Conservation (phyloP, 257 asterid species). For the Rubia yunnanensis region DNA sequence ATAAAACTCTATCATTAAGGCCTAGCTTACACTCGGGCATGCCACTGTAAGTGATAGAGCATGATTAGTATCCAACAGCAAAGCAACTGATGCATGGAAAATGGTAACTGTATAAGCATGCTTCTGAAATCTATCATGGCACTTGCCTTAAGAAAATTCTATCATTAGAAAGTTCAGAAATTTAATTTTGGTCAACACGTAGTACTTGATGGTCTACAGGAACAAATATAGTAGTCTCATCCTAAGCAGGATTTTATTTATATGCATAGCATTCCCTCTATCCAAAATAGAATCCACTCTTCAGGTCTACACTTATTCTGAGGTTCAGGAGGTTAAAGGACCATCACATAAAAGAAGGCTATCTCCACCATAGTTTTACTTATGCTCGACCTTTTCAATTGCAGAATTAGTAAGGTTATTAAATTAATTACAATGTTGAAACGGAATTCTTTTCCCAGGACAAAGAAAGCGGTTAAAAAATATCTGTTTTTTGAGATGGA, state of each 20-base stretch:
- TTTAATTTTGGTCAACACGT: background rate
- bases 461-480: background rate
- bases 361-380: background rate
- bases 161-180: background rate
- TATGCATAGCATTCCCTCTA: background rate
- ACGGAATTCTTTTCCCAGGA: background rate
- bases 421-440: background rate
- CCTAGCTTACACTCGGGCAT: slow-evolving; percentile 50
- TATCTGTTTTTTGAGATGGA: background rate
- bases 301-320: background rate
- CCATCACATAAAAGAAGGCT: background rate
- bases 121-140: background rate
- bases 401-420: background rate
- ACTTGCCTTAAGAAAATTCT: background rate
- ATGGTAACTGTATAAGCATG: background rate
- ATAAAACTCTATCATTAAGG: slow-evolving; percentile 35
- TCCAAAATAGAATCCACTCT: background rate
- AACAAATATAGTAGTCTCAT: background rate
- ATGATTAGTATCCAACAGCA: background rate
- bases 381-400: background rate
- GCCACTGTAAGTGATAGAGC: slow-evolving; percentile 26
- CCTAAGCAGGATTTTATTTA: background rate
- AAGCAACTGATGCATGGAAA: background rate
- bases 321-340: background rate
- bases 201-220: background rate